These are phyloP conservation scores for Linum lewisii DNA, from an alignment of 345 rosid species.

Conservation along the genomic window DNA sequence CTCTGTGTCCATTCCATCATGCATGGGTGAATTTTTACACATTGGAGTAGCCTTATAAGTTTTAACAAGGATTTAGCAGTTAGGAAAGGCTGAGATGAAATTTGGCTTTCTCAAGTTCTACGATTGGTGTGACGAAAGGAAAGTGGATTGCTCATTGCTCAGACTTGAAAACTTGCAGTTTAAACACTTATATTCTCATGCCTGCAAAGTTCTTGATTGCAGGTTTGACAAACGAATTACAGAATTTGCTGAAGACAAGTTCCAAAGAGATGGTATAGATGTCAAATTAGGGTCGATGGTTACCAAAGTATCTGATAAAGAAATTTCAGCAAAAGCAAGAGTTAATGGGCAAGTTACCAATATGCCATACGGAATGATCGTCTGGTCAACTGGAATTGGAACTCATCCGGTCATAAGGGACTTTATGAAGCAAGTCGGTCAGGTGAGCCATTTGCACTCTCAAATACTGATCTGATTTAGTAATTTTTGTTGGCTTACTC, in stretches of 20 bases:
- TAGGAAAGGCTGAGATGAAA: neutral
- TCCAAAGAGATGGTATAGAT: constrained; percentile 80
- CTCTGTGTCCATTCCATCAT: too few relatives aligned
- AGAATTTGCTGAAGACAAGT: constrained; percentile 79
- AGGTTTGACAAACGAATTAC: constrained; percentile 99
- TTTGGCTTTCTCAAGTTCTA: neutral
- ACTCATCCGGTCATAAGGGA: constrained; percentile 72
- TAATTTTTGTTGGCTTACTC: neutral
- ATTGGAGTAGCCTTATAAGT: neutral
- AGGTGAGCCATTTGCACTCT: constrained; percentile 32
- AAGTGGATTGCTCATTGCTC: neutral
- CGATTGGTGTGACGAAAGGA: neutral
- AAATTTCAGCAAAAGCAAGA: constrained; percentile 66
- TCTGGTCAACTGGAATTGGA: constrained; percentile 99
- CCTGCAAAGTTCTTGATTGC: constrained; percentile 10
- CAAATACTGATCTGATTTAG: neutral
- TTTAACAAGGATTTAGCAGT: neutral
- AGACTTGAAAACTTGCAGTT: neutral
- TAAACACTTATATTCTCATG: constrained; percentile 1
- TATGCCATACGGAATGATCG: constrained; percentile 88
- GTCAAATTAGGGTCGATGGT: constrained; percentile 95
- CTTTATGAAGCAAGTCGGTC: constrained; percentile 91
- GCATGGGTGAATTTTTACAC: too few relatives aligned
- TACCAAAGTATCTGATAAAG: constrained; percentile 60
- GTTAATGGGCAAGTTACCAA: constrained; percentile 45